Base-by-base conservation (phyloP, 2,329 filamentous ascomycete species). In the Didymellaceae sp. region DNA sequence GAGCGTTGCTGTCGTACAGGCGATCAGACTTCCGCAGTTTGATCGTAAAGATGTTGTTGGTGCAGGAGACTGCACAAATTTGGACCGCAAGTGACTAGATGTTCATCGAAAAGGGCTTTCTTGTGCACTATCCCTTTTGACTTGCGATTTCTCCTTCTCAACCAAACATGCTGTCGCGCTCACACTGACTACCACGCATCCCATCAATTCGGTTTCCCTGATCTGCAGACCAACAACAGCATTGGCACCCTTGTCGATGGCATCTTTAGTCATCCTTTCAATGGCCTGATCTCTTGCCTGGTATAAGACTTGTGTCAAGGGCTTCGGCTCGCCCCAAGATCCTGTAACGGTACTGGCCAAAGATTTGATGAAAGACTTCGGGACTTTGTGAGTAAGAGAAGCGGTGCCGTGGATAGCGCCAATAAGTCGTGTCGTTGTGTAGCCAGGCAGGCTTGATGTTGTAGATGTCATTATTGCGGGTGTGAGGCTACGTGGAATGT, bases 241-340 rank as follows among this genome's bases (percentile, higher is more conserved):
- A 42, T 72, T 72, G 13, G 66, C 68, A 4, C 69, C 69, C 22
- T 64, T 59, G 6, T 51, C 48, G 9, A 72, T 56, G 13, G 67
- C 70, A 43, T 72, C 67, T n/a, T 60, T 58, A 7, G 71, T 55
- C 58, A 71, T 66, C 7, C 69, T 52, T 33, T 71, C 69, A n/a
- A 68, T 64, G 0, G 69, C 69, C 42, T 68, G 65, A 31, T 72
- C 68, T 16, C 69, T 58, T 11, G 66, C 67, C 18, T 67, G 64
- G 46, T 71, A 72, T 0, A 72, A 47, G 39, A 66, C 63, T 21
- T 62, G 57, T 5, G 69, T 72, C 18, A 72, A 42, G 5, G 54
- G 62, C 48, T 65, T 72, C 5, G 68, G 58, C 43, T 72, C 69
- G 37, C 59, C 68, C 43, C 63, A 68, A 11, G 53, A 62, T 25